These are phyloP conservation scores for Ceratocystis harringtonii DNA, from an alignment of 2,329 filamentous ascomycete species.

Conservation along the genomic window DNA sequence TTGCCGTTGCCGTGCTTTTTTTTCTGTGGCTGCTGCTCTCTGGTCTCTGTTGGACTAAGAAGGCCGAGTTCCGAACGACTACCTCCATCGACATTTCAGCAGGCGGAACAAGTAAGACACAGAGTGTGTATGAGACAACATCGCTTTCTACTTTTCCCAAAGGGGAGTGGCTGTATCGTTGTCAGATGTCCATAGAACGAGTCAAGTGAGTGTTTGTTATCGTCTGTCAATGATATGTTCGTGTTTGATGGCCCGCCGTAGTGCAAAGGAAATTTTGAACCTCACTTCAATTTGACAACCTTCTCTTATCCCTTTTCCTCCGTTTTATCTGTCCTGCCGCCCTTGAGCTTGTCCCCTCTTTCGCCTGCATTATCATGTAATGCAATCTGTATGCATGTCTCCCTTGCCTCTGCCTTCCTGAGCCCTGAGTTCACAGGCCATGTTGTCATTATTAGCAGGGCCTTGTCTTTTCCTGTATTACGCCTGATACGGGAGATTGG, in stretches of 20 bases:
- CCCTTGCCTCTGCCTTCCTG: neutral
- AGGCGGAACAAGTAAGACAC: neutral
- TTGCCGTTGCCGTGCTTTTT: neutral
- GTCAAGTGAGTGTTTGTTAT: neutral
- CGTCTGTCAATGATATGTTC: neutral
- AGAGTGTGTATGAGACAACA: neutral
- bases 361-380: neutral
- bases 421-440: neutral
- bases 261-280: neutral
- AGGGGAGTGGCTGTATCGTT: neutral
- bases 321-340: neutral
- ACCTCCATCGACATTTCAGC: neutral
- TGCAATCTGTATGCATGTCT: slow-evolving; percentile 3
- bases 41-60: neutral
- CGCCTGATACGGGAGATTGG: neutral
- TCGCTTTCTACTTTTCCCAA: neutral
- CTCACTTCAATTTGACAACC: neutral
- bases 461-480: neutral
- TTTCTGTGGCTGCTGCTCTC: neutral
- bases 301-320: neutral
- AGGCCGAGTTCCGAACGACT: neutral
- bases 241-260: neutral
- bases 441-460: neutral
- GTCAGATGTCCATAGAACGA: neutral
- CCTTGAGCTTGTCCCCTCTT: neutral